Conservation (phyloP, 2,329 filamentous ascomycete species). For the Rhynchosporium graminicola region DNA sequence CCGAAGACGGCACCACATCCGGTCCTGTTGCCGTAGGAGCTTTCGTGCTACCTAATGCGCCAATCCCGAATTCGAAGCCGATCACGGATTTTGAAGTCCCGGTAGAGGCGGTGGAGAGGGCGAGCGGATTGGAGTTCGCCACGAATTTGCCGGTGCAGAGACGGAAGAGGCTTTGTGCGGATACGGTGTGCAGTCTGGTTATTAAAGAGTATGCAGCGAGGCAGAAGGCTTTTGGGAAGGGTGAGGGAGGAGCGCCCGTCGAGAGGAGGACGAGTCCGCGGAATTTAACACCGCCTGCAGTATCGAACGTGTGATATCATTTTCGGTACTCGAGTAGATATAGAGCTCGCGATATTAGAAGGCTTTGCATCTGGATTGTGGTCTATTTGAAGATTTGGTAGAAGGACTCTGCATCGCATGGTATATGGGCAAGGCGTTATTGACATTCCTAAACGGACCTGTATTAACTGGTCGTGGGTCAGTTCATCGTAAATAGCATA, state of each 20-base stretch:
- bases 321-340: background rate
- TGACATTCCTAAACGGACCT: background rate
- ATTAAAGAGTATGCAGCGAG: slow-evolving; percentile 74
- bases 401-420: slow-evolving; percentile 26
- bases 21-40: slow-evolving; percentile 87
- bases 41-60: slow-evolving; percentile 92
- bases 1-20: slow-evolving; percentile 71
- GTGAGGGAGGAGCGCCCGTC: slow-evolving; percentile 24
- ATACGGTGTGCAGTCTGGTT: slow-evolving; percentile 79
- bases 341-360: background rate
- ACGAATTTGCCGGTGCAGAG: slow-evolving; percentile 72
- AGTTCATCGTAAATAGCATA: slow-evolving; percentile 13
- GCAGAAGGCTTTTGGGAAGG: slow-evolving; percentile 56
- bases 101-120: slow-evolving; percentile 86
- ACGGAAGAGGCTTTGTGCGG: slow-evolving; percentile 78
- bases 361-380: slow-evolving; percentile 16
- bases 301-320: background rate
- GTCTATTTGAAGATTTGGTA: slow-evolving; percentile 3
- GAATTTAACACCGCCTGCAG: slow-evolving; percentile 23
- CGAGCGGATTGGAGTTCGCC: slow-evolving; percentile 89
- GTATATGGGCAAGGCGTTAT: slow-evolving; percentile 24
- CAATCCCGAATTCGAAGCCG: slow-evolving; percentile 83
- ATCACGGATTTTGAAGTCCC: slow-evolving; percentile 93
- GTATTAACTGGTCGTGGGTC: slow-evolving; percentile 14
- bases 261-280: slow-evolving; percentile 38